Evolutionary conservation across 768 basidiomycete species (phyloP), one percentile per base, ranked within the genome.

Genomic region (Pluteus cervinus): DNA sequence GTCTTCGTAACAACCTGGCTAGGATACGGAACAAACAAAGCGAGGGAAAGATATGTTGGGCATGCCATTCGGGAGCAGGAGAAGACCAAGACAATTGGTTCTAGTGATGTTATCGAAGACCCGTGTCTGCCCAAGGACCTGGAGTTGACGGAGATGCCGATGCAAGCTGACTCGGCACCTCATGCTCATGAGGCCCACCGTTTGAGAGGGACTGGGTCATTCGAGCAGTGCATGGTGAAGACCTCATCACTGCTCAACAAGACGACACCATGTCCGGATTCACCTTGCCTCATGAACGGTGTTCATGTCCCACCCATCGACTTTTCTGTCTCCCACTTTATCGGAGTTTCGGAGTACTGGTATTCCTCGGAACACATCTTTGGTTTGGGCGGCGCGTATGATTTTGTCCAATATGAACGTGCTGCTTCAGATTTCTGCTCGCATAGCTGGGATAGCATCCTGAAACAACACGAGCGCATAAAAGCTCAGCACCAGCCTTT

Each of bases 1-100:
- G 89, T 99, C 16, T 99, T 98, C 44, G 94, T 97, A 40, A 96
- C 96, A 36, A 97, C 93, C 1, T 98, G 96, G 96, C 64, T 99
- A 17, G 96, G 96, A 8, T 99, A 94, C 55, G 96, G 96, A 9
- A 97, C 96, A 22, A 98, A 98, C 50, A 83, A 91, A 59, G 94
- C 91, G n/a, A 63, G 94, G 51, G 88, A 94, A 55, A 78, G 94
- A 36, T 98, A 98, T 59, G 77, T 93, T 23, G 79, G 83, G 7
- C 63, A 76, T 42, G 66, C 73, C 18, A 68, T 93, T 42, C 57
- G 63, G 41, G 67, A 75, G 16, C 77, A 75, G 59, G 77, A 84
- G 45, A 46, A 53, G 5, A 58, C 50, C 11, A 61, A 63, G 5
- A 41, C 52, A 15, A 48, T 58, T 12, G 48, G 43, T 23, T 53